These are phyloP conservation scores for Mucor saturninus DNA, from an alignment of 371 early-diverging fungal genomes.

Conservation along the genomic window DNA sequence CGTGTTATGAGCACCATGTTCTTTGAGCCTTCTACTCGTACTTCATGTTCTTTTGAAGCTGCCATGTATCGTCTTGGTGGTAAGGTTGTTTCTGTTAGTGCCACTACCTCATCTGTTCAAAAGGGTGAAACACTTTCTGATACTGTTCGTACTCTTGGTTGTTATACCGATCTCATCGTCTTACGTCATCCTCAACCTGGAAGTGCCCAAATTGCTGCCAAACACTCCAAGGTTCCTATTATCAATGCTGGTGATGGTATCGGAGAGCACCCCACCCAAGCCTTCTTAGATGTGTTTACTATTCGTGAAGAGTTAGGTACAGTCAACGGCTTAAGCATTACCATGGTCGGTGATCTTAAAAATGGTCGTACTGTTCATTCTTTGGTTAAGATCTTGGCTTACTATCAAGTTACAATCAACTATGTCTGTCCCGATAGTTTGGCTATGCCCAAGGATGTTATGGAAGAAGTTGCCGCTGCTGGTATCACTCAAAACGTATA, in stretches of 20 bases:
- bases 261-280: constrained; percentile 98
- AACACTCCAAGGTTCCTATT: constrained; percentile 88
- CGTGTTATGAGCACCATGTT: constrained; percentile 94
- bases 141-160: constrained; percentile 92
- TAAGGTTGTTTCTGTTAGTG: constrained; percentile 82
- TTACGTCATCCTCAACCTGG: constrained; percentile 95
- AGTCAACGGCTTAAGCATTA: constrained; percentile 95
- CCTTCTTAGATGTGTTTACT: constrained; percentile 94
- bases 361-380: constrained; percentile 98
- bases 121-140: constrained; percentile 96
- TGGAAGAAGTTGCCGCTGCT: constrained; percentile 69
- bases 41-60: constrained; percentile 90
- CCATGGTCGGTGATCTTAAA: constrained; percentile 95
- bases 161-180: constrained; percentile 91
- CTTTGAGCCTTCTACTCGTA: constrained; percentile 96
- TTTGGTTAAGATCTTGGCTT: constrained; percentile 88
- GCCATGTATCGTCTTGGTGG: constrained; percentile 96
- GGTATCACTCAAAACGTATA: constrained; percentile 77
- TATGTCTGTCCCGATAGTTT: constrained; percentile 87
- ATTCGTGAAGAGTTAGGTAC: constrained; percentile 93
- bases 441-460: constrained; percentile 89
- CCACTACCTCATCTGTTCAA: constrained; percentile 83
- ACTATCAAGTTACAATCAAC: constrained; percentile 92
- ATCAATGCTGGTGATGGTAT: constrained; percentile 97
- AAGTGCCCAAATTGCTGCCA: constrained; percentile 82